Base-by-base conservation (phyloP, 192 early-diverging fungal species). In the Gorgonomyces haynaldii region DNA sequence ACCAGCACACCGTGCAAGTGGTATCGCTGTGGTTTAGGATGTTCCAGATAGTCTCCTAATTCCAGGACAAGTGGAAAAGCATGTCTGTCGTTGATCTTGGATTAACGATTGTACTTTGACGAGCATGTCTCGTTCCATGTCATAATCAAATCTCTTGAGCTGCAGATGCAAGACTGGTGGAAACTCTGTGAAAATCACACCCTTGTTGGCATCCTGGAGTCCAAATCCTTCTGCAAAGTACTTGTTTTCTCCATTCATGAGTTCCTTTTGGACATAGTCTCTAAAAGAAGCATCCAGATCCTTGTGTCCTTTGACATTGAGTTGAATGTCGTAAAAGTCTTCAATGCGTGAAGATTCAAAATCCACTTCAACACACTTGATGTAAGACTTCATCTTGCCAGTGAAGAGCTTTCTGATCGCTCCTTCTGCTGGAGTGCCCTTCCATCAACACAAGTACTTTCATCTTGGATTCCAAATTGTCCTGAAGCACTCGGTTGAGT, bases 81-180 rank as follows among this genome's bases (percentile, higher is more conserved):
- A 58, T 91, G 80, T n/a, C 92, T 81, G 61, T 94, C 92, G 67
- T 96, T 96, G 64, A 91, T 93, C 72, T 78, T 53, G 22, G 28
- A 45, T 42, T 36, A 15, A 51, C 3, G 17, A 54, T n/a, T 36
- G 23, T 60, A 82, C 80, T 62, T 96, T 97, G 50, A 96, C 84
- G 81, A 89, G 87, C 3, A 65, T 66, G 55, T 93, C 91, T 25
- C 75, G 67, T 65, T 81, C 74, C 48, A 93, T 81, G 57, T 99
- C 93, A 63, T 95, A 99, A 62, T 99, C 96, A 56, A 96, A 99
- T 13, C 93, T 78, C 65, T 96, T 96, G 54, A 99, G 67, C 57
- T 96, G 96, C 42, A 99, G 62, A 56, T 96, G 91, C 30, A 99
- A 62, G 15, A 99, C 89, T 5, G 88, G 91, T 29, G 96, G 96